These are phyloP conservation scores for Stachybotrys chartarum DNA, from an alignment of 2,329 filamentous ascomycete species.

Conservation along the genomic window DNA sequence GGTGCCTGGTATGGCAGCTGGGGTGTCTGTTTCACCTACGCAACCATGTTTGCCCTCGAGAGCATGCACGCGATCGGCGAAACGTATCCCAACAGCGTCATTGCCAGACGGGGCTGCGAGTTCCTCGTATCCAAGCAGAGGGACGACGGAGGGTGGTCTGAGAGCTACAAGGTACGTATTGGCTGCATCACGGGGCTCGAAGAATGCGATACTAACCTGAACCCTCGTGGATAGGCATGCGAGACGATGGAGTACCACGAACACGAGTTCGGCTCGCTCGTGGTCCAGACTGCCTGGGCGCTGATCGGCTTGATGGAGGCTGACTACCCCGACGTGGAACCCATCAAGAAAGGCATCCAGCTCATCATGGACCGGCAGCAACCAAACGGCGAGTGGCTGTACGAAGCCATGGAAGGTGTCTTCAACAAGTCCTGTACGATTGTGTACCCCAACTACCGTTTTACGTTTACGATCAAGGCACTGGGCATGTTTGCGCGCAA, in stretches of 20 bases:
- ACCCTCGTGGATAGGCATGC: conserved; percentile 48
- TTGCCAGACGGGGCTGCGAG: conserved; percentile 69
- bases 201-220: neutral
- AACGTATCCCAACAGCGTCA: conserved; percentile 65
- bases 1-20: conserved; percentile 98
- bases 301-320: conserved; percentile 77
- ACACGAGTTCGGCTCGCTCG: conserved; percentile 69
- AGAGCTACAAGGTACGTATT: conserved; percentile 66
- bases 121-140: conserved; percentile 83
- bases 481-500: conserved; percentile 77
- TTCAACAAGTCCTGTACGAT: conserved; percentile 99
- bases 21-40: conserved; percentile 98
- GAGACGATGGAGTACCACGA: conserved; percentile 70
- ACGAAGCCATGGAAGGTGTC: conserved; percentile 84
- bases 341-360: conserved; percentile 65
- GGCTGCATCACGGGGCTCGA: neutral
- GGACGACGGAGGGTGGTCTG: conserved; percentile 90
- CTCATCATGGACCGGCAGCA: conserved; percentile 83
- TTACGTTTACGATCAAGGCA: conserved; percentile 89
- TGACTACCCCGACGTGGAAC: conserved; percentile 66
- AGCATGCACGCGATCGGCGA: conserved; percentile 77
- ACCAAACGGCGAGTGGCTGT: conserved; percentile 91
- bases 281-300: conserved; percentile 94
- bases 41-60: conserved; percentile 92
- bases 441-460: conserved; percentile 98